A percentile compares a stretch with the other conserved stretches of the same genome.
Evolutionary conservation across 306 rosid genomes (phyloP).

Genomic region (Potentilla sterilis): DNA sequence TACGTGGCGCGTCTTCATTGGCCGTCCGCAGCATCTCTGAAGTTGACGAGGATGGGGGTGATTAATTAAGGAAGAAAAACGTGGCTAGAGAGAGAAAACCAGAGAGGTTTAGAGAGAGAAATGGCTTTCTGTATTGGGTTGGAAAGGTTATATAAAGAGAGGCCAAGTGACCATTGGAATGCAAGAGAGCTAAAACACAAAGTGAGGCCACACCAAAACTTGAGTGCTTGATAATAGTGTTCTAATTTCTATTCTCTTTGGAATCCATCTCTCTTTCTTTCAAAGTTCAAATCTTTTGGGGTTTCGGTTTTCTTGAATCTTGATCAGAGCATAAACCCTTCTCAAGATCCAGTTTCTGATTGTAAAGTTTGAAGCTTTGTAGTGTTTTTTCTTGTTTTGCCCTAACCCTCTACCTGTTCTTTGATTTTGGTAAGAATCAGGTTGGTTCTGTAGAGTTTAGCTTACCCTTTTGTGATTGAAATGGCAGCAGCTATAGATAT

Average conservation of each 20-base stretch:
- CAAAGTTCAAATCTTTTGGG: not conserved
- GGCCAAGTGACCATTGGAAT: not conserved
- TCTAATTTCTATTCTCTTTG: not conserved
- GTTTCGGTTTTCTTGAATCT: not conserved
- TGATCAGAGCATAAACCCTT: constrained; percentile 4
- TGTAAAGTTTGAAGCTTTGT: constrained; percentile 1
- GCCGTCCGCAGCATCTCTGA: constrained; percentile 13
- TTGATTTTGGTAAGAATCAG: constrained; percentile 34
- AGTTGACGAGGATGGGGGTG: constrained; percentile 35
- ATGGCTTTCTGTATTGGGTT: not conserved
- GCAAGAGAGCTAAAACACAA: constrained; percentile 14
- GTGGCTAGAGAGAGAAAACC: constrained; percentile 18
- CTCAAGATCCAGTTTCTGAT: constrained; percentile 20
- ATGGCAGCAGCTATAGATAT: constrained; percentile 58
- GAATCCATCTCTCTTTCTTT: constrained; percentile 35
- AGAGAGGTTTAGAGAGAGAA: not conserved
- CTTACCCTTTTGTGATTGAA: constrained; percentile 11
- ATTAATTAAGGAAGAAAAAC: constrained; percentile 12
- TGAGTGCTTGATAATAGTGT: not conserved
- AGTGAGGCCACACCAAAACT: constrained; percentile 19
- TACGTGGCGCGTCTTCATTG: constrained; percentile 21
- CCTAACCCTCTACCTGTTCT: constrained; percentile 19
- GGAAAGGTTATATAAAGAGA: constrained; percentile 35
- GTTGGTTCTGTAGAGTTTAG: not conserved
- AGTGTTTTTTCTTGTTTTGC: constrained; percentile 17